phyloP scores from a whole-genome alignment of 495 filamentous ascomycete genomes.

The Penicillium desertorum region DNA sequence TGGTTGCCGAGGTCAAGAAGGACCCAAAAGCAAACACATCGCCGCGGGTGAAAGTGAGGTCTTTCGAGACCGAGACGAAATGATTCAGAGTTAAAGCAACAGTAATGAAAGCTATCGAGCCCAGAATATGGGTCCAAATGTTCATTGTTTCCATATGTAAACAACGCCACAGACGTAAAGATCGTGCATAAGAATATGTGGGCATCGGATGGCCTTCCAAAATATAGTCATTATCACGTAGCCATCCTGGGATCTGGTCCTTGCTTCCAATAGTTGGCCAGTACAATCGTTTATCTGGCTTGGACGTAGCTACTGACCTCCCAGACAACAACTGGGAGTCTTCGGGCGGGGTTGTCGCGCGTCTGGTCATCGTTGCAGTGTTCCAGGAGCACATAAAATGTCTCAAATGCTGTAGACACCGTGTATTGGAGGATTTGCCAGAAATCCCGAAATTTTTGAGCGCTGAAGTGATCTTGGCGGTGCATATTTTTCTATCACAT shows the following conservation, averaged over 20 bases:
- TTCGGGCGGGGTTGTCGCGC: neutral
- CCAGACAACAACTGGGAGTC: neutral
- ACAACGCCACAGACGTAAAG: constrained; percentile 19
- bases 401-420: no score
- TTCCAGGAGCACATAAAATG: no score
- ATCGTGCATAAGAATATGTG: constrained; percentile 18
- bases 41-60: neutral
- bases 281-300: neutral
- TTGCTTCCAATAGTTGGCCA: constrained; percentile 18
- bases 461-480: no score
- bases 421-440: no score
- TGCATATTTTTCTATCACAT: no score
- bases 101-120: constrained; percentile 13
- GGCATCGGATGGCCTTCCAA: constrained; percentile 19
- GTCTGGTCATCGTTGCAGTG: neutral
- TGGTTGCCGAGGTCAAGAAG: constrained; percentile 14
- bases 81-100: neutral
- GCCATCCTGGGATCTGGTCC: constrained; percentile 15
- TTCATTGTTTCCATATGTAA: constrained; percentile 24
- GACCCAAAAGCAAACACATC: constrained; percentile 14
- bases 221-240: constrained; percentile 23
- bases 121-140: constrained; percentile 20
- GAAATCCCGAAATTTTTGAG: no score
- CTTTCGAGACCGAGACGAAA: neutral
- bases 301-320: neutral